Conservation (phyloP, 495 filamentous ascomycete genomes). For the Aspergillus sclerotiicarbonarius region DNA sequence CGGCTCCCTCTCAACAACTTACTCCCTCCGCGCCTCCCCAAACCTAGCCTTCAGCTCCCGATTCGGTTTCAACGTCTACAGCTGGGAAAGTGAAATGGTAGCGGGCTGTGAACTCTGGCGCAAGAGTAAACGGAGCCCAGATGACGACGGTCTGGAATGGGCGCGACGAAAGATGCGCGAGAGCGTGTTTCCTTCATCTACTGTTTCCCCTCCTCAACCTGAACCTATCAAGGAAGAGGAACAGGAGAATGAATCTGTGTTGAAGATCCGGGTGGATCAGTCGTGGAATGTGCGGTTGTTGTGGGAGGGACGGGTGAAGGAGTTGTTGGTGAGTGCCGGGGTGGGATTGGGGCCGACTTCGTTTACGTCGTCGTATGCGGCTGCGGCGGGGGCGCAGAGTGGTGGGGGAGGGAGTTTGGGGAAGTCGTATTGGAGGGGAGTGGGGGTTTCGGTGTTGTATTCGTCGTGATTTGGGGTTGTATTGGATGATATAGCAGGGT, state of each 20-base stretch:
- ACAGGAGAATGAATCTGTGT: conserved; percentile 75
- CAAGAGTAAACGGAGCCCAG: conserved; percentile 40
- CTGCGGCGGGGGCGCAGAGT: conserved; percentile 41
- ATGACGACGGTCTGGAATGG: conserved; percentile 45
- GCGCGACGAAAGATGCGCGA: conserved; percentile 42
- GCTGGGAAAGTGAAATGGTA: conserved; percentile 91
- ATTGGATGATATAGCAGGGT: too few species aligned
- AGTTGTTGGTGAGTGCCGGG: conserved; percentile 86
- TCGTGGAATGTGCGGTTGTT: conserved; percentile 78
- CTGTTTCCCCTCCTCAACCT: conserved; percentile 20
- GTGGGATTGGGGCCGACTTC: conserved; percentile 62
- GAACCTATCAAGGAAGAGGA: conserved; percentile 29
- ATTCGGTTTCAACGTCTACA: conserved; percentile 97
- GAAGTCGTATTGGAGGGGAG: conserved; percentile 55
- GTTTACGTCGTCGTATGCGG: conserved; percentile 32
- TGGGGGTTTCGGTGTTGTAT: conserved; percentile 88
- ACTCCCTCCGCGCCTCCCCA: conserved; percentile 79
- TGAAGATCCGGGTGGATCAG: conserved; percentile 87
- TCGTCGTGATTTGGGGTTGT: conserved; percentile 63
- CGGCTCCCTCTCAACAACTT: conserved; percentile 84
- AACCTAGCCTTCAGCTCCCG: conserved; percentile 81
- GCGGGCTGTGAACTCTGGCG: conserved; percentile 90
- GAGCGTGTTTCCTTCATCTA: conserved; percentile 20
- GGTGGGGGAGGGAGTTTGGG: conserved; percentile 66
- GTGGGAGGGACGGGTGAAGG: conserved; percentile 94